Percentiles rank a stretch among this genome's conserved stretches.
Conservation (phyloP, 1,284 basidiomycete genomes). For the Austropuccinia psidii region DNA sequence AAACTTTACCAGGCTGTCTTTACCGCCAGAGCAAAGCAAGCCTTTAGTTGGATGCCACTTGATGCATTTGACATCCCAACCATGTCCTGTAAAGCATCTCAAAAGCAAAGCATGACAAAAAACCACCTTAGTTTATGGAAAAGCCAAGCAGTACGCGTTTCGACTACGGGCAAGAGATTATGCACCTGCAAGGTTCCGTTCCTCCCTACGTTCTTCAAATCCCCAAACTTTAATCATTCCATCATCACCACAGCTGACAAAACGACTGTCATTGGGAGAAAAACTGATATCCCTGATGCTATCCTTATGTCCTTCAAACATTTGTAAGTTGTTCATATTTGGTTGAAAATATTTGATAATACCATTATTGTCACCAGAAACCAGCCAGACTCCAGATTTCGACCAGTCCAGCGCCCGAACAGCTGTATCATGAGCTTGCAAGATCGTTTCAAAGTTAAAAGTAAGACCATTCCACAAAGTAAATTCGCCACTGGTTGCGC, state of each 20-base stretch:
- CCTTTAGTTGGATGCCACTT: slow-evolving; percentile 98
- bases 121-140: not conserved
- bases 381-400: slow-evolving; percentile 80
- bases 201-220: slow-evolving; percentile 82
- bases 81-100: slow-evolving; percentile 60
- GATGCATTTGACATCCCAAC: slow-evolving; percentile 97
- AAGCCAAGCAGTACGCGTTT: too few relatives aligned
- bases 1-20: slow-evolving; percentile 97
- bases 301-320: slow-evolving; percentile 68
- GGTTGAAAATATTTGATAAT: slow-evolving; percentile 98
- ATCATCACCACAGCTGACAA: slow-evolving; percentile 92
- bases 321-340: slow-evolving; percentile 96
- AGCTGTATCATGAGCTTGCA: slow-evolving; percentile 82
- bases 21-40: slow-evolving; percentile 82
- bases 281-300: slow-evolving; percentile 81
- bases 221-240: slow-evolving; percentile 89
- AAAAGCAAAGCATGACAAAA: not conserved
- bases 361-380: slow-evolving; percentile 85
- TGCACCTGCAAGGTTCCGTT: slow-evolving; percentile 72
- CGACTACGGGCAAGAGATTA: too few relatives aligned
- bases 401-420: slow-evolving; percentile 84
- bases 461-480: slow-evolving; percentile 98
- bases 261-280: slow-evolving; percentile 79
- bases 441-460: slow-evolving; percentile 98
- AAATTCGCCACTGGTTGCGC: slow-evolving; percentile 93